These are phyloP conservation scores for Volvariella surrecta DNA, from an alignment of 1,284 basidiomycete genomes.

Conservation along the genomic window DNA sequence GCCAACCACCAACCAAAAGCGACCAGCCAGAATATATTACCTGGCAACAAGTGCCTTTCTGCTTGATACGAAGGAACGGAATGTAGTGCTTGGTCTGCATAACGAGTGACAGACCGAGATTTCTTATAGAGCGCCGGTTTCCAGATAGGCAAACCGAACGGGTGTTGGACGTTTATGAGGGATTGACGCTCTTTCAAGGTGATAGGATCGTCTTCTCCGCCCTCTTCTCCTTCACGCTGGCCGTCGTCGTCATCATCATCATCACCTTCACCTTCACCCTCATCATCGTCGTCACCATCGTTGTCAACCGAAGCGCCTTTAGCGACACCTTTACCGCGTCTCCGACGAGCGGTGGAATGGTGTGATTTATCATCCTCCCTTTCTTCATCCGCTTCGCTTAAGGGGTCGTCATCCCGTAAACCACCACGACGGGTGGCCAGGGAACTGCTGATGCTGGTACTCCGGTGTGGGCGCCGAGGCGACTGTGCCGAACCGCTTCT, in stretches of 20 bases:
- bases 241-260: constrained; percentile 21
- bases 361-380: constrained; percentile 14
- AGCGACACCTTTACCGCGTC: constrained; percentile 18
- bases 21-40: constrained; percentile 89
- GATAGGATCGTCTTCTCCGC: constrained; percentile 69
- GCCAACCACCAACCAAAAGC: constrained; percentile 92
- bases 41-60: constrained; percentile 84
- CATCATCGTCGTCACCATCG: constrained; percentile 17
- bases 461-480: constrained; percentile 39
- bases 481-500: constrained; percentile 44
- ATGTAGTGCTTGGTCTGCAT: constrained; percentile 93
- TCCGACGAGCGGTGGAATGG: constrained; percentile 3
- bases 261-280: constrained; percentile 21
- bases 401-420: constrained; percentile 34
- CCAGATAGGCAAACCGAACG: constrained; percentile 99
- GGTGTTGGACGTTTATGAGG: constrained; percentile 98
- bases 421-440: constrained; percentile 30
- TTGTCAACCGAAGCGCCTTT: constrained; percentile 22
- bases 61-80: constrained; percentile 87
- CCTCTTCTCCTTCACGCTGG: constrained; percentile 27
- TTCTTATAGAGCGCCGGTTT: constrained; percentile 99
- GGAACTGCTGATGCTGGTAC: constrained; percentile 52
- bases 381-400: constrained; percentile 30
- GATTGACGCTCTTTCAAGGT: constrained; percentile 96
- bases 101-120: constrained; percentile 90